Evolutionary conservation across 1,139 yeast species (phyloP).

Genomic region (Nematodospora anomalae): DNA sequence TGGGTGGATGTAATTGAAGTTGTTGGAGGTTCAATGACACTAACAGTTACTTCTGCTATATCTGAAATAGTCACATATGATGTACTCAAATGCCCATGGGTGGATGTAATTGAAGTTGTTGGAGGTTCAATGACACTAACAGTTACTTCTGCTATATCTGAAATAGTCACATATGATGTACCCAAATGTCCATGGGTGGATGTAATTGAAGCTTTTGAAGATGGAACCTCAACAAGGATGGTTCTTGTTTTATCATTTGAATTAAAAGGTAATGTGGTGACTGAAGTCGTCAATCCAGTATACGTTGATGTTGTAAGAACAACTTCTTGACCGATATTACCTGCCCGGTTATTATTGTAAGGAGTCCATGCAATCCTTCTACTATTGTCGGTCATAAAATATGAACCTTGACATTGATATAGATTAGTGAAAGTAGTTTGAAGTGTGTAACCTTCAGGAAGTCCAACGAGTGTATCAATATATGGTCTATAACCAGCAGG

Average conservation of each 20-base stretch:
- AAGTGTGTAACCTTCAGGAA: slow-evolving; percentile 2
- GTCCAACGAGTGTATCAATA: slow-evolving; percentile 19
- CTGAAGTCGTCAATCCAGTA: slow-evolving; percentile 22
- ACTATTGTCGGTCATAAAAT: background rate
- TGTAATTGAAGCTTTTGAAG: slow-evolving; percentile 21
- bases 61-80: slow-evolving; percentile 16
- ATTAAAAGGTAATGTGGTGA: slow-evolving; percentile 21
- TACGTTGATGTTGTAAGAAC: slow-evolving; percentile 25
- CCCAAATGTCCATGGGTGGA: slow-evolving; percentile 17
- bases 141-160: slow-evolving; percentile 17
- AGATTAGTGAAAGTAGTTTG: slow-evolving; percentile 16
- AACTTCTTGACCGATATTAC: slow-evolving; percentile 23
- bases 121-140: slow-evolving; percentile 18
- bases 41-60: slow-evolving; percentile 17
- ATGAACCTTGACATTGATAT: slow-evolving; percentile 16
- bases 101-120: slow-evolving; percentile 19
- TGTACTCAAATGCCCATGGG: slow-evolving; percentile 17
- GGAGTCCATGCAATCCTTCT: slow-evolving; percentile 12
- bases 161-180: slow-evolving; percentile 15
- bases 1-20: slow-evolving; percentile 19
- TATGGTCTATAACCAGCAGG: slow-evolving; percentile 37
- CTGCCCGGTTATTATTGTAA: slow-evolving; percentile 16
- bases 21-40: slow-evolving; percentile 16
- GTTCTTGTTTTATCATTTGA: slow-evolving; percentile 16
- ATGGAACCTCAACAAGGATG: slow-evolving; percentile 19